Percentiles rank a stretch among this genome's conserved stretches.
Evolutionary conservation across 176 grass and related monocot species (phyloP).

Genomic region (Olyra latifolia): DNA sequence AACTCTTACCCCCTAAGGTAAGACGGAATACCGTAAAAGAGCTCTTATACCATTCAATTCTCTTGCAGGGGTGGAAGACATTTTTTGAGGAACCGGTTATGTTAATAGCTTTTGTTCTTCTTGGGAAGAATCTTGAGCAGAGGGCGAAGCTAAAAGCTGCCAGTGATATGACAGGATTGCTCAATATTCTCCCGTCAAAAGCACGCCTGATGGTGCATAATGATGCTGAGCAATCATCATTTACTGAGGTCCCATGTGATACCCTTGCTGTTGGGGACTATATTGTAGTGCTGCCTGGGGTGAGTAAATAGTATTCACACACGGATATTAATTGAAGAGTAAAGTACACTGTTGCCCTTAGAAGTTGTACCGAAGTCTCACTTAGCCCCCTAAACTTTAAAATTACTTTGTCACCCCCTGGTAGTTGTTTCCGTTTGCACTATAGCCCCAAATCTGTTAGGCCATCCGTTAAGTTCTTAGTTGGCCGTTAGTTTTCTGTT

Average conservation of each 20-base stretch:
- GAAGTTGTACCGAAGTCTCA: too few relatives aligned
- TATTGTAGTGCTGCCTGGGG: slow-evolving; percentile 83
- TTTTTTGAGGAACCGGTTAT: slow-evolving; percentile 99
- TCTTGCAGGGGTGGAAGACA: slow-evolving; percentile 92
- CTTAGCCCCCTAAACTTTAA: too few relatives aligned
- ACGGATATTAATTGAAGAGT: slow-evolving; percentile 1
- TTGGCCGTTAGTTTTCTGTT: too few relatives aligned
- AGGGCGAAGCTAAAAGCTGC: slow-evolving; percentile 93
- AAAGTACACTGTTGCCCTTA: too few relatives aligned
- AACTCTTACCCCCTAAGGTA: too few relatives aligned
- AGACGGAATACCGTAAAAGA: too few relatives aligned
- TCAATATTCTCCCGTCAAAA: slow-evolving; percentile 93
- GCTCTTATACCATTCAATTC: slow-evolving; percentile 29
- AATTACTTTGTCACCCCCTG: too few relatives aligned
- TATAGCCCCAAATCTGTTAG: too few relatives aligned
- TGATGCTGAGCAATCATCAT: slow-evolving; percentile 65
- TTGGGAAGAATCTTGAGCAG: slow-evolving; percentile 96
- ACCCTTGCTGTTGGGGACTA: slow-evolving; percentile 80
- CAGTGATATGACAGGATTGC: slow-evolving; percentile 97
- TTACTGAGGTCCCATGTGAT: slow-evolving; percentile 85
- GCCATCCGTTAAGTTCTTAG: too few relatives aligned
- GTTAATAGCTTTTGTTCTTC: slow-evolving; percentile 96
- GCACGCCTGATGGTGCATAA: slow-evolving; percentile 73
- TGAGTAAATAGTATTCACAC: slow-evolving; percentile 37
- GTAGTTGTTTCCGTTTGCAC: too few relatives aligned